A percentile compares a stretch with the other conserved stretches of the same genome.
Conservation (phyloP, 768 basidiomycete genomes). For the Hirschioporus abietinus region DNA sequence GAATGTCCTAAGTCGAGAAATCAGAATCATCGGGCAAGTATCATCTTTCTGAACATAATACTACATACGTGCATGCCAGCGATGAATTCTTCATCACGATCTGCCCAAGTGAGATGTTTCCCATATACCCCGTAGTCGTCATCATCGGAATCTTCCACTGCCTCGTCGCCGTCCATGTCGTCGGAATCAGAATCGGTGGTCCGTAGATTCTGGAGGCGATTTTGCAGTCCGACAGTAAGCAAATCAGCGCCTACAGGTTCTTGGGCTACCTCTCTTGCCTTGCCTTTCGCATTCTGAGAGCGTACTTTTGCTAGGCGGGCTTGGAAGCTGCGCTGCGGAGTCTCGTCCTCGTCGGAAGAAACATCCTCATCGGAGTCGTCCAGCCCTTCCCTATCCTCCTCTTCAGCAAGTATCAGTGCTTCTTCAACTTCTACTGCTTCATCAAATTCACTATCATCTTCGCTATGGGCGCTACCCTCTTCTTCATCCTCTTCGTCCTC, state of each 20-base stretch:
- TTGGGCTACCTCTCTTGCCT: conserved; percentile 14
- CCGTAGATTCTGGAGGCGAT: background rate
- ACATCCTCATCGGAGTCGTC: conserved; percentile 20
- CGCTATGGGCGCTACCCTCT: conserved; percentile 18
- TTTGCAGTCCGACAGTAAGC: background rate
- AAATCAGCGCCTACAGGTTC: conserved; percentile 14
- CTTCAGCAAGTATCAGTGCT: conserved; percentile 34
- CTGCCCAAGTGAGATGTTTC: conserved; percentile 33
- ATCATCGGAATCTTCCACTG: conserved; percentile 12
- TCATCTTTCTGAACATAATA: conserved; percentile 3
- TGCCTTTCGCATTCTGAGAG: conserved; percentile 13
- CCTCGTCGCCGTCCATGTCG: conserved; percentile 22
- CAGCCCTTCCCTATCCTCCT: conserved; percentile 13
- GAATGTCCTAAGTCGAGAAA: conserved; percentile 38
- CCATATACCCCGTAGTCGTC: conserved; percentile 29
- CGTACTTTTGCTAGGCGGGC: conserved; percentile 30
- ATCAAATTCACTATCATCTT: conserved; percentile 27
- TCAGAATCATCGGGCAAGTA: background rate
- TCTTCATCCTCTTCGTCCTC: conserved; percentile 43
- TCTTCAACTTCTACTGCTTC: conserved; percentile 42
- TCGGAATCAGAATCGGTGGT: conserved; percentile 25
- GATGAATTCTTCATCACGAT: conserved; percentile 55
- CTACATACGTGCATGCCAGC: conserved; percentile 46
- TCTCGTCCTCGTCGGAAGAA: conserved; percentile 31
- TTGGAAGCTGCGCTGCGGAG: conserved; percentile 31